phyloP scores from a whole-genome alignment of 768 basidiomycete genomes.

The Tylopilus plumbeoviolaceoides region DNA sequence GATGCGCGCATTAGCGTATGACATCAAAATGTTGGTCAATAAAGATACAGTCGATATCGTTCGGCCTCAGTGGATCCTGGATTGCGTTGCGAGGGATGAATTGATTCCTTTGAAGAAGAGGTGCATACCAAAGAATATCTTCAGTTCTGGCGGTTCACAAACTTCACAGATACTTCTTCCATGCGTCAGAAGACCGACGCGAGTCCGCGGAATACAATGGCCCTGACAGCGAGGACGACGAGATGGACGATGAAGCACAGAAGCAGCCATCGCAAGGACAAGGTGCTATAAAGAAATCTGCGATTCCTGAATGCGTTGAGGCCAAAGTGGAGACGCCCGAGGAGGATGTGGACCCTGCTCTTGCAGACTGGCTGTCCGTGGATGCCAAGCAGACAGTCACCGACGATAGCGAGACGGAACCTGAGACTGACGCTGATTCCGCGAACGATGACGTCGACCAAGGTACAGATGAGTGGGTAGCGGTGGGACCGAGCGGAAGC shows the following conservation, averaged over 20 bases:
- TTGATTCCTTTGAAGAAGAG: constrained; percentile 62
- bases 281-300: constrained; percentile 1
- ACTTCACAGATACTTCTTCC: constrained; percentile 67
- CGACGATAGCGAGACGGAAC: constrained; percentile 41
- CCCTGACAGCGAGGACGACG: constrained; percentile 35
- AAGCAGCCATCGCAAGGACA: constrained; percentile 13
- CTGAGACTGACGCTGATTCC: constrained; percentile 66
- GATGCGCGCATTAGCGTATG: constrained; percentile 48
- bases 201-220: constrained; percentile 49
- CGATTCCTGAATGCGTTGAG: constrained; percentile 2
- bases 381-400: constrained; percentile 31
- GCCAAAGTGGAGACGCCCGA: constrained; percentile 27
- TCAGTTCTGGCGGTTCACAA: background rate
- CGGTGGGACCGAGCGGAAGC: constrained; percentile 17
- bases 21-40: constrained; percentile 65
- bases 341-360: constrained; percentile 42
- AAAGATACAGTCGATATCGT: constrained; percentile 71
- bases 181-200: constrained; percentile 53
- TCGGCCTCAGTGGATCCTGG: constrained; percentile 76
- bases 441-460: constrained; percentile 53
- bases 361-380: constrained; percentile 62
- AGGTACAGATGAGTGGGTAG: constrained; percentile 41
- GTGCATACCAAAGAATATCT: constrained; percentile 34
- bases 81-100: constrained; percentile 61
- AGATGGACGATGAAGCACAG: constrained; percentile 11